Base-by-base conservation (phyloP, 2,329 filamentous ascomycete species). In the Penicillium sp. region DNA sequence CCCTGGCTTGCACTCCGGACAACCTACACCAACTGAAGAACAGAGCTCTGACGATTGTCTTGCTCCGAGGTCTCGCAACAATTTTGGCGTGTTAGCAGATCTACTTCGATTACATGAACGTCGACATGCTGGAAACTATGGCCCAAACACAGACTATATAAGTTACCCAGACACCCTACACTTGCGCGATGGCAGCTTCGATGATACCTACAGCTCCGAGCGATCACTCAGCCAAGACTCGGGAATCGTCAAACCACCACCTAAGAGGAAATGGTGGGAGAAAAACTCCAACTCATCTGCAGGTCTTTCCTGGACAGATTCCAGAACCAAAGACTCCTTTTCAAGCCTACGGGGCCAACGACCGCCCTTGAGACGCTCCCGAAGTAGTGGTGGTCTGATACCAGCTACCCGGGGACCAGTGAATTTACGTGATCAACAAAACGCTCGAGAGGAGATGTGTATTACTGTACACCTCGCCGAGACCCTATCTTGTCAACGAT, bases 401-500 rank as follows among this genome's bases (percentile, higher is more conserved):
- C 63, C 64, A 62, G n/a, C 67, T 64, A 54, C 68, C 69, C 33
- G 65, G 14, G 48, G 42, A 33, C 40, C 42, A 21, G 26, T 40
- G 18, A 40, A 46, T 38, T 40, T 52, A 28, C 54, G 38, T 7
- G 18, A 24, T 14, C 47, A 59, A 45, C 28, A 55, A 23, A 26
- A 47, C 21, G 71, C 54, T 21, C 23, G 74, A 50, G 78, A 84
- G 40, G 80, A 85, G 61, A 80, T 83, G 59, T 77, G 79, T 54
- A 83, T 87, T 61, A 84, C 82, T 2, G 77, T 84, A 5, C 83
- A 86, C 65, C 82, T 87, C 59, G 83, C 83, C 18, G 83, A 85
- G 60, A 92, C 89, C 21, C 81, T 96, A 21, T 85, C 87, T 47
- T 84, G 92, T 3, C 92, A 97, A 64, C 83, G 85, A 52, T 97